phyloP scores from a whole-genome alignment of 2,329 filamentous ascomycete species.

The Xylogone sp. region DNA sequence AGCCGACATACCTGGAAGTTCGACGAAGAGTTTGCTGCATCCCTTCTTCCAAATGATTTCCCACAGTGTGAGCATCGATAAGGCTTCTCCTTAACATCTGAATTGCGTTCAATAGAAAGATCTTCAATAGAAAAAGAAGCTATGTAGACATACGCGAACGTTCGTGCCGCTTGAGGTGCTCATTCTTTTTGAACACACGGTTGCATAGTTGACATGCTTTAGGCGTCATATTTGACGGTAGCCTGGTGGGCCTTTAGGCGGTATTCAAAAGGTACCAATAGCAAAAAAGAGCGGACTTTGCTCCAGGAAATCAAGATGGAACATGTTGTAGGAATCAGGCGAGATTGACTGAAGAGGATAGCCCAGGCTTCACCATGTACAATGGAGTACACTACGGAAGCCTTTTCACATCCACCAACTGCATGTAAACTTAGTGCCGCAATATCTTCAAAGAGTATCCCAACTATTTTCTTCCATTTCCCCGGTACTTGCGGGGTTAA shows the following conservation, averaged over 20 bases:
- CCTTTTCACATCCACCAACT: background rate
- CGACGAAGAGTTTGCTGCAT: background rate
- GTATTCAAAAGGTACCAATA: background rate
- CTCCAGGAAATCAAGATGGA: background rate
- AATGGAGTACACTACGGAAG: background rate
- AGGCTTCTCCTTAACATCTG: background rate
- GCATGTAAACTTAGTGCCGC: background rate
- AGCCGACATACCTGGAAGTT: background rate
- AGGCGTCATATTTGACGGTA: background rate
- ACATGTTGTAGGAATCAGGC: background rate
- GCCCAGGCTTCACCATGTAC: background rate
- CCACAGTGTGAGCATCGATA: background rate
- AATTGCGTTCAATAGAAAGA: background rate
- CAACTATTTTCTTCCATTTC: no score
- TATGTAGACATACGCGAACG: background rate
- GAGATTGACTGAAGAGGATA: background rate
- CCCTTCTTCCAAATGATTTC: background rate
- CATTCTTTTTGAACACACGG: background rate
- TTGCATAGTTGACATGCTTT: background rate
- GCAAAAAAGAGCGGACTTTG: background rate
- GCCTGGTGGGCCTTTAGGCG: no score
- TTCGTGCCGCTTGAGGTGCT: background rate
- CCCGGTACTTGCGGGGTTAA: no score
- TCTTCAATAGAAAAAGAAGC: background rate
- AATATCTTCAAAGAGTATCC: no score